These are phyloP conservation scores for Coffea humblotiana DNA, from an alignment of 305 asterid genomes.

Conservation along the genomic window DNA sequence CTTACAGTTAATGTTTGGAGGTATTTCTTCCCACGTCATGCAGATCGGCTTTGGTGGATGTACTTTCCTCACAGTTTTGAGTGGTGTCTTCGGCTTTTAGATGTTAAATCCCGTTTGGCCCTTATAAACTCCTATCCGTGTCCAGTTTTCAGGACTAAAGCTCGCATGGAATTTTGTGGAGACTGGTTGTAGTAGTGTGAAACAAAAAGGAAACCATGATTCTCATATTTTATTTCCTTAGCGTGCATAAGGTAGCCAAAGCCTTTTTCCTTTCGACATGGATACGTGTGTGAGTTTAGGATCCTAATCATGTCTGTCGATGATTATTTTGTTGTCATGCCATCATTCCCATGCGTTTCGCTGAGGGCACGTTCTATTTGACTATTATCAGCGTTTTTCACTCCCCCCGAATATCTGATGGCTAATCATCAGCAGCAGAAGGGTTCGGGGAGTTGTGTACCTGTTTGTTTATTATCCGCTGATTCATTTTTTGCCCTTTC, in stretches of 20 bases:
- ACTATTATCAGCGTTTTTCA: neutral
- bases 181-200: neutral
- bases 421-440: neutral
- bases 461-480: neutral
- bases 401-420: neutral
- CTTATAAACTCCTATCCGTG: neutral
- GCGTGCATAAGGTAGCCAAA: neutral
- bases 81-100: too few relatives aligned
- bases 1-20: neutral
- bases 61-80: neutral
- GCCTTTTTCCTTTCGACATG: neutral
- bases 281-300: neutral
- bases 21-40: neutral
- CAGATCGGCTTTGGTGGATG: neutral
- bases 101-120: neutral
- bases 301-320: neutral
- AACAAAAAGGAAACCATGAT: neutral
- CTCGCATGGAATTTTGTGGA: neutral
- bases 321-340: constrained; percentile 1
- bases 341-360: neutral
- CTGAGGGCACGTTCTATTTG: neutral
- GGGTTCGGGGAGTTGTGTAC: neutral
- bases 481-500: neutral
- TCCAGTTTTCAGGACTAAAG: neutral
- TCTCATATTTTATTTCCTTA: neutral